These are phyloP conservation scores for Aspergillus fumigatus DNA, from an alignment of 2,329 filamentous ascomycete genomes.

Conservation along the genomic window DNA sequence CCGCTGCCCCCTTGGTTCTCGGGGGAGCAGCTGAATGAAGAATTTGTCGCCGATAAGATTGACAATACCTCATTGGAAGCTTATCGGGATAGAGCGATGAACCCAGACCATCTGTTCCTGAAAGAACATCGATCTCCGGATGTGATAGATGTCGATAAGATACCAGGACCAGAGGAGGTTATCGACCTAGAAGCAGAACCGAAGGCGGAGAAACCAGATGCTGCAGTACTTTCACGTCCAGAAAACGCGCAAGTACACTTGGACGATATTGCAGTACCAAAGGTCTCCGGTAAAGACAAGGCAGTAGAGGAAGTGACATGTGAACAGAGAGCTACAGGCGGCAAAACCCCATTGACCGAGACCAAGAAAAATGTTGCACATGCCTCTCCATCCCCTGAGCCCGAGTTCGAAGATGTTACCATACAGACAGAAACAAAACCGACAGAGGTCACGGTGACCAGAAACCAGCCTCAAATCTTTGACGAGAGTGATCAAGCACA, in stretches of 20 bases:
- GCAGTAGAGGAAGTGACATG: slow-evolving; percentile 17
- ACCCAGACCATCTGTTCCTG: slow-evolving; percentile 23
- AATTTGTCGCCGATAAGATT: slow-evolving; percentile 27
- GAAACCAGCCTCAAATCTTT: slow-evolving; percentile 18
- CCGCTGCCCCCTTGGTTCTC: slow-evolving; percentile 46
- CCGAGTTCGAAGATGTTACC: slow-evolving; percentile 21
- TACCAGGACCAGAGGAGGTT: slow-evolving; percentile 24
- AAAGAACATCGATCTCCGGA: slow-evolving; percentile 30
- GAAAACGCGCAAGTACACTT: not conserved
- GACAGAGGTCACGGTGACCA: slow-evolving; percentile 17
- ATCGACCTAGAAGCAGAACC: slow-evolving; percentile 28
- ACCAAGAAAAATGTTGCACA: slow-evolving; percentile 4
- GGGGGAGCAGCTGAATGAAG: slow-evolving; percentile 28
- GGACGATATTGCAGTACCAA: not conserved
- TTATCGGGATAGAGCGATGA: slow-evolving; percentile 17
- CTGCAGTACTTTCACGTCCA: not conserved
- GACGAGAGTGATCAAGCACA: slow-evolving; percentile 18
- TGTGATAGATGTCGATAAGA: slow-evolving; percentile 38
- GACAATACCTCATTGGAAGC: slow-evolving; percentile 20
- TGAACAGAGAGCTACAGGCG: slow-evolving; percentile 14
- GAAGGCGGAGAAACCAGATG: not conserved
- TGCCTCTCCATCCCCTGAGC: slow-evolving; percentile 44
- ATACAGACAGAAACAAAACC: slow-evolving; percentile 19
- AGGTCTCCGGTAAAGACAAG: slow-evolving; percentile 5
- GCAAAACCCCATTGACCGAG: slow-evolving; percentile 13